A percentile compares a stretch with the other conserved stretches of the same genome.
Conservation (phyloP, 2,329 filamentous ascomycete species). For the Trichoderma brevicompactum region DNA sequence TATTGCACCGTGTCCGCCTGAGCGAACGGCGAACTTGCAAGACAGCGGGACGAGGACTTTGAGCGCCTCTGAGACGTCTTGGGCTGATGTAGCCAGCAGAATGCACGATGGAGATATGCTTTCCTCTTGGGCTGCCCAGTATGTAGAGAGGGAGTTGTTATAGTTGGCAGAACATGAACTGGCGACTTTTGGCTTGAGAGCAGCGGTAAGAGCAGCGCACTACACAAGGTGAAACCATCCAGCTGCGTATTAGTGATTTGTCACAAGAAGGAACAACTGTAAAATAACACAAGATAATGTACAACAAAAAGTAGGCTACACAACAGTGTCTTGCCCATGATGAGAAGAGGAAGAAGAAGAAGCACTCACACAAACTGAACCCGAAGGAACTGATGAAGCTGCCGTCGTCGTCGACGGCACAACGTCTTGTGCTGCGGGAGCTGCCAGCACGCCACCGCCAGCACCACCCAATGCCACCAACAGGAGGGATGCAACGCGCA, state of each 20-base stretch:
- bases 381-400: background rate
- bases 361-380: background rate
- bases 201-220: background rate
- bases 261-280: background rate
- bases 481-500: background rate
- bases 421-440: background rate
- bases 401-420: background rate
- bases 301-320: background rate
- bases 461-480: background rate
- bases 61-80: constrained; percentile 45
- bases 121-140: constrained; percentile 1
- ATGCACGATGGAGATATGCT: constrained; percentile 41
- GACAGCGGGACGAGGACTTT: constrained; percentile 39
- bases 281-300: background rate
- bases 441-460: background rate
- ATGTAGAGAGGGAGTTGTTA: background rate
- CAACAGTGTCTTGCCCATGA: background rate
- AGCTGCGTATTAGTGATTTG: background rate
- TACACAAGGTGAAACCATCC: background rate
- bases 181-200: background rate
- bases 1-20: constrained; percentile 44
- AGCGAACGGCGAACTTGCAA: constrained; percentile 46
- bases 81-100: constrained; percentile 39
- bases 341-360: background rate
- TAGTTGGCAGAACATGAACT: background rate